A percentile compares a stretch with the other conserved stretches of the same genome.
phyloP scores from a whole-genome alignment of 2,329 filamentous ascomycete genomes.

The Arthrinium phaeospermum region DNA sequence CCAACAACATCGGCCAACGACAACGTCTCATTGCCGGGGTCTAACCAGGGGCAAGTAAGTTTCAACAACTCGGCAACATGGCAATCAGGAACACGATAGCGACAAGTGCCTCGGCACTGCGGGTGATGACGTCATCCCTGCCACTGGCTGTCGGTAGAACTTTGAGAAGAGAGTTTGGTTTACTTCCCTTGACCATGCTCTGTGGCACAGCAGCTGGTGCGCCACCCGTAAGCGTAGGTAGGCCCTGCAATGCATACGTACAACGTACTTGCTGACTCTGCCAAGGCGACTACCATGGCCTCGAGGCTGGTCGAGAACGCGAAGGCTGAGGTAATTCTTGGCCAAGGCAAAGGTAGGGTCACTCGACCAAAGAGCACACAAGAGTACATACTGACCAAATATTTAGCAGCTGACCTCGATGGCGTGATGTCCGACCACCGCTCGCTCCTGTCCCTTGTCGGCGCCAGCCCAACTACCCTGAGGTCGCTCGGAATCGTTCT shows the following conservation, averaged over 20 bases:
- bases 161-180: not conserved
- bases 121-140: not conserved
- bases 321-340: not conserved
- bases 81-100: not conserved
- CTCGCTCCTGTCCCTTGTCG: not conserved
- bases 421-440: not conserved
- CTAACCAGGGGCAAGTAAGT: too few relatives aligned
- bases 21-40: not conserved
- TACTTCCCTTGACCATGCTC: not conserved
- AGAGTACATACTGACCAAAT: not conserved
- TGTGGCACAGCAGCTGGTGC: not conserved
- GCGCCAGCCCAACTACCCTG: not conserved
- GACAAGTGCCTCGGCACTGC: not conserved
- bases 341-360: not conserved
- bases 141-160: too few relatives aligned
- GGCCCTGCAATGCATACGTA: not conserved
- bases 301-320: not conserved
- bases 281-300: not conserved
- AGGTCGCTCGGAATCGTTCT: not conserved
- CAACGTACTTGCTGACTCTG: not conserved
- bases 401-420: not conserved
- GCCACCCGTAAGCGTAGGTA: not conserved
- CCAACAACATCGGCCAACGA: not conserved
- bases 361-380: not conserved
- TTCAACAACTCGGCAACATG: not conserved